Percentiles rank a stretch among this genome's conserved stretches.
Conservation (phyloP, 768 basidiomycete genomes). For the Lyophyllum decastes region DNA sequence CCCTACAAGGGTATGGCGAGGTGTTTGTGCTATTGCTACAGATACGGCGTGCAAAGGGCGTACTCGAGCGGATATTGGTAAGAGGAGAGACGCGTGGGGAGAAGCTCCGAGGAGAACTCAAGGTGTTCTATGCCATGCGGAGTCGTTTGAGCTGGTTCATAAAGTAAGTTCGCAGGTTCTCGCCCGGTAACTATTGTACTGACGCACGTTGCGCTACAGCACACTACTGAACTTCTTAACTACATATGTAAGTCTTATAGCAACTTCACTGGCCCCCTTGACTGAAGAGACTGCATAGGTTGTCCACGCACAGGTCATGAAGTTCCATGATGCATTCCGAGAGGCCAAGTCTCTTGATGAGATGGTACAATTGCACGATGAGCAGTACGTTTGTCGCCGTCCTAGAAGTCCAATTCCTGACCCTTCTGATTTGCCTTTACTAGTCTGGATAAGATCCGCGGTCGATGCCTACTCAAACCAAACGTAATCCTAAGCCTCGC, state of each 20-base stretch:
- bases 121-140: slow-evolving; percentile 75
- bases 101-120: slow-evolving; percentile 48
- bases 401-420: background rate
- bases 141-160: slow-evolving; percentile 83
- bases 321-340: slow-evolving; percentile 59
- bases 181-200: background rate
- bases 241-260: slow-evolving; percentile 56
- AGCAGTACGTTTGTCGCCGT: slow-evolving; percentile 53
- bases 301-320: slow-evolving; percentile 59
- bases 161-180: slow-evolving; percentile 55
- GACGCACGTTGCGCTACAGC: slow-evolving; percentile 5
- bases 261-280: background rate
- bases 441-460: slow-evolving; percentile 54
- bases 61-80: slow-evolving; percentile 70
- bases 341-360: slow-evolving; percentile 70
- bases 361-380: slow-evolving; percentile 67
- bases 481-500: slow-evolving; percentile 42
- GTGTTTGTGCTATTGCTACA: slow-evolving; percentile 76
- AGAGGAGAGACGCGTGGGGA: slow-evolving; percentile 44
- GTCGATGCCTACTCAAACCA: slow-evolving; percentile 62
- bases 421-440: slow-evolving; percentile 31
- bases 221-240: slow-evolving; percentile 62
- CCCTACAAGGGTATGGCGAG: slow-evolving; percentile 59
- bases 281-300: slow-evolving; percentile 44
- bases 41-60: slow-evolving; percentile 69